Evolutionary conservation across 345 rosid genomes (phyloP), one percentile per base, ranked within the genome.

Genomic region (Sonneratia alba): DNA sequence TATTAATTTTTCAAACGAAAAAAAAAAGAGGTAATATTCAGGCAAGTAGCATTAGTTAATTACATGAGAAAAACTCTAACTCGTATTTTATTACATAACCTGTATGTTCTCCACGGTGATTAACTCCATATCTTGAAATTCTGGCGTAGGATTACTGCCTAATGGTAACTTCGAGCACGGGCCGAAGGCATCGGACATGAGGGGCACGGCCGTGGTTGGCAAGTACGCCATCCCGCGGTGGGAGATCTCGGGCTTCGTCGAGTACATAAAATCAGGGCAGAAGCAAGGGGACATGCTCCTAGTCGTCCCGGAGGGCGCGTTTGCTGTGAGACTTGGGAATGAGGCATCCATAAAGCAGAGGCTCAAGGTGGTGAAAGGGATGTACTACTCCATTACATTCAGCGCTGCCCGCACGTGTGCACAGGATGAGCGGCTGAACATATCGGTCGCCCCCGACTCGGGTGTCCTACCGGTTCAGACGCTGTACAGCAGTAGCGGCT

Each of bases 81-180:
- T 49, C 19, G 3, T 13, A 49, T 16, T 1, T 13, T 48, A 9
- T 49, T 49, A 13, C 15, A 49, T 49, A 49, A 48, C 53, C 16
- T 8, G 16, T 2, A 9, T 8, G 53, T 48, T 48, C 13, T 48
- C 3, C 3, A 48, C 13, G 0, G 16, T 48, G 53, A 19, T 49
- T 49, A 4, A 15, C 15, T 12, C 3, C 4, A 27, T 27, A 42
- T 42, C 45, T 42, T 55, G 61, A 55, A 55, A 55, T 6, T 19
- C 7, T 55, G 61, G 9, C 61, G 5, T 55, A 55, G 61, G 61
- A 21, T 21, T 72, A 69, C 48, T 70, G 74, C 63, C 32, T 69
- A 55, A 51, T 61, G 62, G 62, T 53, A 48, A 53, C 56, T 47
- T 67, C 55, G 15, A 62, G 36, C 71, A 27, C 22, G 61, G 61